Evolutionary conservation across 495 filamentous ascomycete species (phyloP).

Genomic region (Aspergillus conjunctus): DNA sequence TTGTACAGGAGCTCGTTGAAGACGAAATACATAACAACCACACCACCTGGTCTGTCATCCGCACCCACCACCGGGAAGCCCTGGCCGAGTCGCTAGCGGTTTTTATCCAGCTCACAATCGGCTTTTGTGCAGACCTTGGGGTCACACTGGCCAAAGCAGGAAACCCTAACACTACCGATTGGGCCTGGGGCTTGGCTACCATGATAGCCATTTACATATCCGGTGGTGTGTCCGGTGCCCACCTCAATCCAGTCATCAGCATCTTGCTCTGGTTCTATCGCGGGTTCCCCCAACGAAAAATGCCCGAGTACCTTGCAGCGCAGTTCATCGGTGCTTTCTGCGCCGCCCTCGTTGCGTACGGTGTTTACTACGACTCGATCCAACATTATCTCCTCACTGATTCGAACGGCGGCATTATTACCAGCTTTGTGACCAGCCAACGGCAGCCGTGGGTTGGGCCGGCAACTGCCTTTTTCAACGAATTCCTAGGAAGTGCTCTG

Average conservation of each 20-base stretch:
- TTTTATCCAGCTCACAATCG: slow-evolving; percentile 46
- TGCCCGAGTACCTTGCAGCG: slow-evolving; percentile 50
- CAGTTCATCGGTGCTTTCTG: slow-evolving; percentile 51
- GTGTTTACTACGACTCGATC: slow-evolving; percentile 53
- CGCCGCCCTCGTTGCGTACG: slow-evolving; percentile 49
- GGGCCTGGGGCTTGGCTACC: slow-evolving; percentile 58
- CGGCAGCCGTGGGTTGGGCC: slow-evolving; percentile 47
- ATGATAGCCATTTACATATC: slow-evolving; percentile 62
- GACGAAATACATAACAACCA: slow-evolving; percentile 52
- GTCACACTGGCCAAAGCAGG: slow-evolving; percentile 47
- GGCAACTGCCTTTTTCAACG: slow-evolving; percentile 53
- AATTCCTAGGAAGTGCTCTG: slow-evolving; percentile 51
- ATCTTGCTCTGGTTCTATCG: slow-evolving; percentile 53
- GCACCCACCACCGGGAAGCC: slow-evolving; percentile 51
- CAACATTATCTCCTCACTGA: slow-evolving; percentile 35
- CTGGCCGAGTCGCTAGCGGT: slow-evolving; percentile 55
- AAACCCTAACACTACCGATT: slow-evolving; percentile 51
- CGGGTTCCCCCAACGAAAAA: slow-evolving; percentile 50
- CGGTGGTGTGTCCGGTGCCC: slow-evolving; percentile 57
- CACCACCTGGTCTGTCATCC: slow-evolving; percentile 56
- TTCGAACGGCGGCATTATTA: slow-evolving; percentile 41
- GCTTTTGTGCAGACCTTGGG: slow-evolving; percentile 50
- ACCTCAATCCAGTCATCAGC: slow-evolving; percentile 56
- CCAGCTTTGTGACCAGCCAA: slow-evolving; percentile 41
- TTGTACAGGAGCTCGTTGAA: slow-evolving; percentile 44